Base-by-base conservation (phyloP, 2,329 filamentous ascomycete species). In the Fusarium hostae region DNA sequence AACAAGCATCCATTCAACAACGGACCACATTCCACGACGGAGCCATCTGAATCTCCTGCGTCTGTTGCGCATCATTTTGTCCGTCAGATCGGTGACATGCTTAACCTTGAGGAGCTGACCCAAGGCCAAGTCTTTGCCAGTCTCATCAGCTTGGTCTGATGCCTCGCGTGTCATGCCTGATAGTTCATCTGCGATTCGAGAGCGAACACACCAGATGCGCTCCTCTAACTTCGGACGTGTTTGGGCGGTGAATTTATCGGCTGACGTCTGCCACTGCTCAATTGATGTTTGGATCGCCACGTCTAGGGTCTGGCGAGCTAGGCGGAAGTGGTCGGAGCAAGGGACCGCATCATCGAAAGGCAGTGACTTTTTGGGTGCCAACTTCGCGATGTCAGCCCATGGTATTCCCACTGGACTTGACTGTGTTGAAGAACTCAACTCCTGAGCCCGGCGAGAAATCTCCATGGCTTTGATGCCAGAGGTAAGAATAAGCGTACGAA, bases 381-480 rank as follows among this genome's bases (percentile, higher is more conserved):
- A 80, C 39, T 75, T 78, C n/a, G 80, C 79, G 26, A 89, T 80
- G 16, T 86, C 84, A 5, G 77, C 73, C 84, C 85, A 87, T 3
- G 76, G 76, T 32, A 80, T 71, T 6, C 67, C 68, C 28, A 26
- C 79, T 55, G 48, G 76, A 32, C 71, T 68, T 32, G 72, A 67
- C 32, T 71, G 61, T 20, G 69, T 34, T 6, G 66, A 67, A 18
- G 79, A 79, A 1, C 78, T 70, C 6, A 80, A 78, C 39, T 85
- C 84, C 47, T 90, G 82, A 7, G 92, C 90, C 50, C 91, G 88
- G 7, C 90, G 87, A 32, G 86, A 86, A 59, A 98, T 93, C 77
- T 96, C 93, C 76, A 90, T 90, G 1, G 95, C 95, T 82, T 97
- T 97, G 77, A 98, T 91, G n/a, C 94, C 95, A 0, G 94, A 94